Evolutionary conservation across 148 eudicot species (phyloP).

Genomic region (Euryodendron excelsum): DNA sequence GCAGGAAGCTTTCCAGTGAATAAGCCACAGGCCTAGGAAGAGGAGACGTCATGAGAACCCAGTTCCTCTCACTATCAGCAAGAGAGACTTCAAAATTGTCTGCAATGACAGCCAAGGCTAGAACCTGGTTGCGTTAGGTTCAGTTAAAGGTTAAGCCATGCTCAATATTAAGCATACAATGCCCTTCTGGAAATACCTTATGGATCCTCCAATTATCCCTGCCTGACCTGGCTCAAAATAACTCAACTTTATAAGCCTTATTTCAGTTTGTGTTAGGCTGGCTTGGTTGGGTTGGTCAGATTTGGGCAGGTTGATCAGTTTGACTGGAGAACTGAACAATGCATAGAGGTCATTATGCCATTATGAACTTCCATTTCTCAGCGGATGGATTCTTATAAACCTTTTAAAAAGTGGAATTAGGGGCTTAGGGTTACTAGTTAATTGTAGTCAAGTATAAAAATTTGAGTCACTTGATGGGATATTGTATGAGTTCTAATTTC

Average conservation of each 20-base stretch:
- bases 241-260: not conserved
- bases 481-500: not conserved
- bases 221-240: not conserved
- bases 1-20: too few species aligned
- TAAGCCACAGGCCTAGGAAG: too few species aligned
- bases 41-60: too few species aligned
- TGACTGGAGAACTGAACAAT: not conserved
- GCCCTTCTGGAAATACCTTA: too few species aligned
- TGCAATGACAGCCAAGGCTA: too few species aligned
- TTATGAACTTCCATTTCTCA: not conserved
- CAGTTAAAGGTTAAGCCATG: not conserved
- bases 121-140: too few species aligned
- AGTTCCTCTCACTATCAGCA: too few species aligned
- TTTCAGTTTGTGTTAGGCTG: not conserved
- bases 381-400: not conserved
- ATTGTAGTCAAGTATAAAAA: not conserved
- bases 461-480: too few species aligned
- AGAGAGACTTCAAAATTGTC: too few species aligned
- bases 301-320: too few species aligned
- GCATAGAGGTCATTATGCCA: not conserved
- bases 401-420: not conserved
- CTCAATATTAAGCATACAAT: not conserved
- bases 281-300: not conserved
- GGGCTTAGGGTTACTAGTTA: not conserved
- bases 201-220: not conserved